Percentiles rank a stretch among this genome's conserved stretches.
phyloP scores from a whole-genome alignment of 495 filamentous ascomycete species.

The Sporormia fimetaria region DNA sequence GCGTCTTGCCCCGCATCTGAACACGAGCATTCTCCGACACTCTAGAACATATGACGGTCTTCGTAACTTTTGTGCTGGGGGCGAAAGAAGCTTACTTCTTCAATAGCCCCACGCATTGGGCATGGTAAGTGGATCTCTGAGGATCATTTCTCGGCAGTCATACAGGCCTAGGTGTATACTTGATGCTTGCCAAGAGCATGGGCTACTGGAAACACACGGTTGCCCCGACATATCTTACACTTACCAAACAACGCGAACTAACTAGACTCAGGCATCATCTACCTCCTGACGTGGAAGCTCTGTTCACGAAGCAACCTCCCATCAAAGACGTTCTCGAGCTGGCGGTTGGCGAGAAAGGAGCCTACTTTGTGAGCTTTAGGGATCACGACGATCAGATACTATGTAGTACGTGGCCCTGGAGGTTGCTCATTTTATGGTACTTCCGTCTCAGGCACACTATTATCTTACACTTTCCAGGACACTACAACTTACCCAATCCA shows the following conservation, averaged over 20 bases:
- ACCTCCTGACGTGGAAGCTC: constrained; percentile 18
- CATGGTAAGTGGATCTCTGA: constrained; percentile 9
- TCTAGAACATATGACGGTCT: constrained; percentile 11
- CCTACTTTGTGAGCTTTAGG: constrained; percentile 21
- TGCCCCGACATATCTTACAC: too few species aligned
- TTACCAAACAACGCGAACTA: too few species aligned
- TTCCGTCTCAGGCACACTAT: not conserved
- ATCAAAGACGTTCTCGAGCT: constrained; percentile 22
- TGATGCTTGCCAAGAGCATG: too few species aligned
- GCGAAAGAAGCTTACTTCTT: constrained; percentile 23
- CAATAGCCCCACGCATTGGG: constrained; percentile 23
- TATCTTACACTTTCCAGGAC: constrained; percentile 11
- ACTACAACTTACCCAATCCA: constrained; percentile 23
- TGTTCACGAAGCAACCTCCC: constrained; percentile 20
- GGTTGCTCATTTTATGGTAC: not conserved
- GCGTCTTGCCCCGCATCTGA: not conserved
- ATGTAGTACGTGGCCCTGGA: constrained; percentile 12
- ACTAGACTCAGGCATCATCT: constrained; percentile 18
- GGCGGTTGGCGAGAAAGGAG: constrained; percentile 10
- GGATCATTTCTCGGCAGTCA: too few species aligned
- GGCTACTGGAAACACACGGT: too few species aligned
- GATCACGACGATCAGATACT: constrained; percentile 16
- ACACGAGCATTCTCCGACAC: not conserved
- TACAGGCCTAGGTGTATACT: too few species aligned
- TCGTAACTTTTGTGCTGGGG: constrained; percentile 19